These are phyloP conservation scores for Cordyceps militaris DNA, from an alignment of 2,329 filamentous ascomycete genomes.

Conservation along the genomic window DNA sequence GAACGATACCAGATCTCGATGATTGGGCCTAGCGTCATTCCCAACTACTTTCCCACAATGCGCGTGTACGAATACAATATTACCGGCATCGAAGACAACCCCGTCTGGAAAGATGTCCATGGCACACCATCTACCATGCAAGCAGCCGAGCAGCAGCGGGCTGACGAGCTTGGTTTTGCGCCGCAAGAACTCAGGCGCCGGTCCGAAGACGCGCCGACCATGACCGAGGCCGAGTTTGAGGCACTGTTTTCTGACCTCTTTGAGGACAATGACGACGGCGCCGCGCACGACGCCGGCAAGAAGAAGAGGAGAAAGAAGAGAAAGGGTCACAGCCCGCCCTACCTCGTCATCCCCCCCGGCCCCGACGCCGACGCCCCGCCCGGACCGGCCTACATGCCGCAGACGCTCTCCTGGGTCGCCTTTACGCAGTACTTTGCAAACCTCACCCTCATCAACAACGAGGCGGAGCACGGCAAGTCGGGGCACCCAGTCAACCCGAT, in stretches of 20 bases:
- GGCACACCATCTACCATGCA: conserved; percentile 19
- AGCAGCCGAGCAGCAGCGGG: conserved; percentile 27
- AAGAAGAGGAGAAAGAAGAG: conserved; percentile 37
- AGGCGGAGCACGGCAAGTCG: conserved; percentile 22
- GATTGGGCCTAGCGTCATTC: conserved; percentile 81
- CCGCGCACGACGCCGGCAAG: conserved; percentile 26
- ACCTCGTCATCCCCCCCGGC: conserved; percentile 59
- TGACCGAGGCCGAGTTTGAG: conserved; percentile 27
- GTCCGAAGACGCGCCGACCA: conserved; percentile 18
- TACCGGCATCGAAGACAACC: conserved; percentile 57
- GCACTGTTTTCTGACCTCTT: conserved; percentile 23
- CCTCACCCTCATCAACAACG: conserved; percentile 81
- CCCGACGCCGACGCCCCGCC: conserved; percentile 68
- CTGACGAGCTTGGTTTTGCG: conserved; percentile 16
- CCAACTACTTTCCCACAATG: conserved; percentile 84
- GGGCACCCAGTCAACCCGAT: conserved; percentile 57
- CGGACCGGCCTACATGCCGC: conserved; percentile 83
- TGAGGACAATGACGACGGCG: conserved; percentile 23
- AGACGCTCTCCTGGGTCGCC: conserved; percentile 68
- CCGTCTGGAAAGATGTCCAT: conserved; percentile 38
- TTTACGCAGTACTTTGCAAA: conserved; percentile 94
- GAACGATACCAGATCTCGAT: conserved; percentile 79
- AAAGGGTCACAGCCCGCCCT: conserved; percentile 49
- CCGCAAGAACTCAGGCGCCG: conserved; percentile 24
- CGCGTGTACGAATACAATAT: conserved; percentile 95